Percentiles rank a stretch among this genome's conserved stretches.
These are phyloP conservation scores for Penicillium sp. DNA, from an alignment of 2,329 filamentous ascomycete species.

Conservation along the genomic window DNA sequence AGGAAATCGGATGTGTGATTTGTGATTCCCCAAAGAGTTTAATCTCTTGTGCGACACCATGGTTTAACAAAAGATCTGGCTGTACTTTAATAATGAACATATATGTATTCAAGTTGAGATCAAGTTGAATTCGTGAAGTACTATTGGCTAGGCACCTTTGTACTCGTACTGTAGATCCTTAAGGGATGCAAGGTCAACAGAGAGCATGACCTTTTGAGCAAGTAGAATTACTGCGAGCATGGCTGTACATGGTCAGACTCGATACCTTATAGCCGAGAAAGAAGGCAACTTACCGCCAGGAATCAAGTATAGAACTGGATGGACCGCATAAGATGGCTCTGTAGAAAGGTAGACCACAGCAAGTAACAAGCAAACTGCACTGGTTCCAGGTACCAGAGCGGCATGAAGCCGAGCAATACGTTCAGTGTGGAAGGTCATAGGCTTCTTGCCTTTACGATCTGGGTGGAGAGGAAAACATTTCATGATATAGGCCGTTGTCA, in stretches of 20 bases:
- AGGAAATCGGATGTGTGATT: background rate
- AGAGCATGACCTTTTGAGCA: constrained; percentile 35
- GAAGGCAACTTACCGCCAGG: constrained; percentile 34
- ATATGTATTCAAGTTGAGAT: background rate
- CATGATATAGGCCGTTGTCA: constrained; percentile 39
- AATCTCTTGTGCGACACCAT: constrained; percentile 1
- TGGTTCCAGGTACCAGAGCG: constrained; percentile 27
- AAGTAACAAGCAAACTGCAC: constrained; percentile 29
- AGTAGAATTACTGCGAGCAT: constrained; percentile 32
- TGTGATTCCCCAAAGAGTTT: constrained; percentile 10
- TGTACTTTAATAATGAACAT: constrained; percentile 3
- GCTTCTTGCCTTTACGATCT: constrained; percentile 30
- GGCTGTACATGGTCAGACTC: constrained; percentile 28
- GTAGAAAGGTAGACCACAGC: constrained; percentile 25
- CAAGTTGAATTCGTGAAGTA: background rate
- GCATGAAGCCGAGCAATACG: constrained; percentile 17
- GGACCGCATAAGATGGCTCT: constrained; percentile 15
- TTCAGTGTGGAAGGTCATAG: constrained; percentile 18
- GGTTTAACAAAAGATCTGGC: constrained; percentile 2
- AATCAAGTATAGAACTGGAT: constrained; percentile 32
- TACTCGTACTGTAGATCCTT: constrained; percentile 41
- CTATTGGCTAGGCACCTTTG: constrained; percentile 35
- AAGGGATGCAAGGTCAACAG: constrained; percentile 37
- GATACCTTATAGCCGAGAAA: constrained; percentile 3
- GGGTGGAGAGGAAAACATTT: constrained; percentile 26